phyloP scores from a whole-genome alignment of 768 basidiomycete genomes.

The Pisolithus microcarpus region DNA sequence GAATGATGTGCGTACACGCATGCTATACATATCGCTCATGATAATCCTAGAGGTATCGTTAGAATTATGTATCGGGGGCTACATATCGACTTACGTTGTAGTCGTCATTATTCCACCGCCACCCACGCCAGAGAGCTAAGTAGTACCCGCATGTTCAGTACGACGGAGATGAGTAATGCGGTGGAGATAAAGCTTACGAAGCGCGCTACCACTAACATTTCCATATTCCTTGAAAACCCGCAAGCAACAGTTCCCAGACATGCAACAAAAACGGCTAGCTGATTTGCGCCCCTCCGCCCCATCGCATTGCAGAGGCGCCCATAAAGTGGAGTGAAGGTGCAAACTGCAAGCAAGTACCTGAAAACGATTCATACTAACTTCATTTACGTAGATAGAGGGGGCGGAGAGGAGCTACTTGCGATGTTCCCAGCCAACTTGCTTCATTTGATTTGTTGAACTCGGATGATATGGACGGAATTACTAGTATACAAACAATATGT shows the following conservation, averaged over 20 bases:
- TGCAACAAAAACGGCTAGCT: slow-evolving; percentile 53
- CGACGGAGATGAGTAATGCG: not conserved
- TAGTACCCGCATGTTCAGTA: not conserved
- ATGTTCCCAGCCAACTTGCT: slow-evolving; percentile 77
- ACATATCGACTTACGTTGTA: slow-evolving; percentile 42
- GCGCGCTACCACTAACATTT: slow-evolving; percentile 61
- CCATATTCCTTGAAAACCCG: slow-evolving; percentile 63
- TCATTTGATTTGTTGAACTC: slow-evolving; percentile 73
- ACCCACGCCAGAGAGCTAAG: slow-evolving; percentile 66
- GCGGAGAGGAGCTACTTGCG: slow-evolving; percentile 34
- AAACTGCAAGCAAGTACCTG: slow-evolving; percentile 71
- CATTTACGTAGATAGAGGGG: not conserved
- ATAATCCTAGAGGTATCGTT: slow-evolving; percentile 43
- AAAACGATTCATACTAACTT: not conserved
- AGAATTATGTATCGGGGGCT: not conserved
- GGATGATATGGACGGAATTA: slow-evolving; percentile 72
- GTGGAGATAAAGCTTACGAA: slow-evolving; percentile 46
- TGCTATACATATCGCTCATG: slow-evolving; percentile 73
- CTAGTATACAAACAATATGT: slow-evolving; percentile 27
- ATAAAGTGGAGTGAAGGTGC: slow-evolving; percentile 79
- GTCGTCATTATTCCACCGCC: slow-evolving; percentile 73
- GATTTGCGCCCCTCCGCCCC: slow-evolving; percentile 64
- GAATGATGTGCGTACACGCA: slow-evolving; percentile 45
- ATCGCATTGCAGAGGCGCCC: slow-evolving; percentile 73
- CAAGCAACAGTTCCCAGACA: slow-evolving; percentile 59